Evolutionary conservation across 2,329 filamentous ascomycete species (phyloP).

Genomic region (Berkeleyomyces rouxiae): DNA sequence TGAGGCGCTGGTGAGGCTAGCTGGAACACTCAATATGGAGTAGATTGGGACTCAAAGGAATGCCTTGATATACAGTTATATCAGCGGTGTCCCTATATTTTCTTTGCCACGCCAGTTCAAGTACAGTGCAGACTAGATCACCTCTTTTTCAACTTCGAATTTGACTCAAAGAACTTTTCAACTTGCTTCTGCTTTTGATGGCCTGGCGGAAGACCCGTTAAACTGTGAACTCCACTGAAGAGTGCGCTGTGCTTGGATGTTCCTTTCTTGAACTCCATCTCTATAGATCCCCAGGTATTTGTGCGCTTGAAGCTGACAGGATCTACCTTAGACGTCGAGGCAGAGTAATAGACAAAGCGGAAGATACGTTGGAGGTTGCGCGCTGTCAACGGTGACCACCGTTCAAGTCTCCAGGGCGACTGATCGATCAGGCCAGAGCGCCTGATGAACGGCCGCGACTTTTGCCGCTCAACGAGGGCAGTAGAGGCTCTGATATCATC

Average conservation of each 20-base stretch:
- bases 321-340: slow-evolving; percentile 10
- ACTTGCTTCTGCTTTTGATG: not conserved
- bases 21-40: slow-evolving; percentile 21
- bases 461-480: slow-evolving; percentile 7
- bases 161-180: not conserved
- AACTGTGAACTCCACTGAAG: slow-evolving; percentile 3
- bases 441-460: slow-evolving; percentile 9
- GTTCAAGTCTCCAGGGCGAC: slow-evolving; percentile 2
- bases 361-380: slow-evolving; percentile 12
- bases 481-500: slow-evolving; percentile 3
- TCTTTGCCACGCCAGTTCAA: not conserved
- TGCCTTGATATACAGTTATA: not conserved
- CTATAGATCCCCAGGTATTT: slow-evolving; percentile 8
- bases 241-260: not conserved
- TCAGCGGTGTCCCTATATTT: not conserved
- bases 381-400: slow-evolving; percentile 8
- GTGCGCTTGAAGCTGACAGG: not conserved
- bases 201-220: slow-evolving; percentile 5
- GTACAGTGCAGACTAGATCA: not conserved
- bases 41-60: not conserved
- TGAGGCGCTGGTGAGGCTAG: slow-evolving; percentile 44
- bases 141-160: not conserved
- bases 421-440: slow-evolving; percentile 7
- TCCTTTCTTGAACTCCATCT: not conserved
- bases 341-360: slow-evolving; percentile 10